These are phyloP conservation scores for Isatis lusitanica DNA, from an alignment of 441 rosid species.

Conservation along the genomic window DNA sequence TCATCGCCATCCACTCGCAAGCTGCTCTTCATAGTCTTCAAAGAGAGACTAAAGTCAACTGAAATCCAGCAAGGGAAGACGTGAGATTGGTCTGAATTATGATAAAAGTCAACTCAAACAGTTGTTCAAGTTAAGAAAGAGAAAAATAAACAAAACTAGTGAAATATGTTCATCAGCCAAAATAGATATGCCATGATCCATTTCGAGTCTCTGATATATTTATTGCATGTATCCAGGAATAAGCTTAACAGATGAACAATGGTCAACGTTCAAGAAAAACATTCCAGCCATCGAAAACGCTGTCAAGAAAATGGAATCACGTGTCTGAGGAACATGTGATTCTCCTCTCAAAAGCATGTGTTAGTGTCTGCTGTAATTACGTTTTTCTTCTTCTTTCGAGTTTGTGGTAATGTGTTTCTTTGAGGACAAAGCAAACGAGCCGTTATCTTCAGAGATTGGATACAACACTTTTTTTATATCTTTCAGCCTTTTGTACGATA, in stretches of 20 bases:
- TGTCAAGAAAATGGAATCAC: conserved; percentile 64
- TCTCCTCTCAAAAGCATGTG: not conserved
- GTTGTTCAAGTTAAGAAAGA: not conserved
- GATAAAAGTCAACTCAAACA: not conserved
- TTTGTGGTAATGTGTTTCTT: conserved; percentile 5
- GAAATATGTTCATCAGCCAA: not conserved
- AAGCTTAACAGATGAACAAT: conserved; percentile 82
- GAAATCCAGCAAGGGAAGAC: too few species aligned
- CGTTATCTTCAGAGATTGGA: too few species aligned
- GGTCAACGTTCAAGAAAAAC: conserved; percentile 64
- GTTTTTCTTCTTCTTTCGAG: not conserved
- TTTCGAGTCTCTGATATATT: not conserved
- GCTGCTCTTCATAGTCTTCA: not conserved
- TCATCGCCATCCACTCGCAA: not conserved
- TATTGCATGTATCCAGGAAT: conserved; percentile 52
- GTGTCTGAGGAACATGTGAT: conserved; percentile 18
- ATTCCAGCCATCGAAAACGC: conserved; percentile 71
- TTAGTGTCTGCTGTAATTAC: conserved; percentile 6
- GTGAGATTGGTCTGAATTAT: not conserved
- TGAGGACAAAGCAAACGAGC: not conserved
- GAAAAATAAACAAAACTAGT: too few species aligned
- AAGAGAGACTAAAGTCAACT: not conserved
- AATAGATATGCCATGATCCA: not conserved
- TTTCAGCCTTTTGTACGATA: too few species aligned
- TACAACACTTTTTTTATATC: too few species aligned